Base-by-base conservation (phyloP, 768 basidiomycete species). In the Phaffia tasmanica region DNA sequence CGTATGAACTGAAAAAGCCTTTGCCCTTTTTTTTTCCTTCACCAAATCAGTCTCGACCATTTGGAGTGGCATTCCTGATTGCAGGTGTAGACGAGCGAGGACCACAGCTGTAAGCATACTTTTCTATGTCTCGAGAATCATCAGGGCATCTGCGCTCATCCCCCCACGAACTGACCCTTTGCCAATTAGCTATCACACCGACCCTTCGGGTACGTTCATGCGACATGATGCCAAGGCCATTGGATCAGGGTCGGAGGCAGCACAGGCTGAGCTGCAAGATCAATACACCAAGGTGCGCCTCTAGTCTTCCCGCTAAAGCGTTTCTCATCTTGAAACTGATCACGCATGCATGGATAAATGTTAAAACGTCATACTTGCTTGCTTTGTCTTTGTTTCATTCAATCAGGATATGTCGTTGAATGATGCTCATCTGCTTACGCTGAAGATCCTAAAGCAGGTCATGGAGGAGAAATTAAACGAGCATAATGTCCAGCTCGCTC, bases 391-490 rank as follows among this genome's bases (percentile, higher is more conserved):
- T 14, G 64, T n/a, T n/a, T n/a, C n/a, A n/a, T n/a, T n/a, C n/a
- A n/a, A n/a, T n/a, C 72, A 98, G 94, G 85, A 85, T 83, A 94
- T 98, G 85, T 85, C 87, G 9, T 79, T 98, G 27, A 77, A 81
- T 70, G 91, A 95, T 77, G 95, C 92, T 0, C 89, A 97, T 71
- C 80, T 83, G 49, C 79, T 98, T 70, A 86, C 89, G 3, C 79
- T 98, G 62, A 85, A 84, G 70, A 89, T 98, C 56, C 80, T 98
- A 70, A 98, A 99, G 79, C 92, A 98, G 79, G 95, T 98, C 54
- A 99, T 98, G 95, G 95, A 98, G 77, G 95, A 98, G 79, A 97
- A 95, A 76, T 83, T 99, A 53, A 94, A 98, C 78, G 89, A 95
- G 72, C 93, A 97, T 79, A 98, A 99, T 72, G 93, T 98, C 29